Base-by-base conservation (phyloP, 352 stramenopile genomes). In the Pythium periplocum region DNA sequence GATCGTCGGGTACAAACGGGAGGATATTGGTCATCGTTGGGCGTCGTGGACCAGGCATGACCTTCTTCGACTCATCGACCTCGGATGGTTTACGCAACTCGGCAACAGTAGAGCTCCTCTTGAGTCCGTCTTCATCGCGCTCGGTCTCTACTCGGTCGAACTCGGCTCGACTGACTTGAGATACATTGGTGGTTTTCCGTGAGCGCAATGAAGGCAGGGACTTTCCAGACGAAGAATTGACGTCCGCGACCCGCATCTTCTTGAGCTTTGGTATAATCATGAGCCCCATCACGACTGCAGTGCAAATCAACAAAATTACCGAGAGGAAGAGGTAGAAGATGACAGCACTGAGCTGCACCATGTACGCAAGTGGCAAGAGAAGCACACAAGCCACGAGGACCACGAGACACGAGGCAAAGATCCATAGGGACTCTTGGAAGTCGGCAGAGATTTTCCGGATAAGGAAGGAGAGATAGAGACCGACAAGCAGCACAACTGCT, bases 381-480 rank as follows among this genome's bases (percentile, higher is more conserved):
- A 83, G 39, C 1, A 80, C 41, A 47, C 64, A 66, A 10, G 61
- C 70, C 10, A 80, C 62, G 2, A 79, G 43, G 39, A 83, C 64
- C 3, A 76, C 65, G 36, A 68, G 51, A 1, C 64, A 59, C 1
- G 69, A 78, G 4, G 69, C 61, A 17, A 83, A 78, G n/a, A 83
- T 80, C 70, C 70, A 80, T 6, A 78, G 54, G 6, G 68, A 72
- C 36, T 83, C 73, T 38, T 83, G 73, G 34, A 83, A 83, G 40
- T 83, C 69, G 2, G 50, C 61, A 17, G 66, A 71, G 1, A 76
- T 64, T 8, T 83, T 72, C 40, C 70, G 73, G 57, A 83, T 81
- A n/a, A 77, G 56, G 41, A 83, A 75, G 5, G 68, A 74, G 32
- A 80, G 26, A 30, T 69, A 76, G 33, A 78, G 47, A 3, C 70